Percentiles rank a stretch among this genome's conserved stretches.
phyloP scores from a whole-genome alignment of 164 flowering plant genomes.

The Pachysandra terminalis region DNA sequence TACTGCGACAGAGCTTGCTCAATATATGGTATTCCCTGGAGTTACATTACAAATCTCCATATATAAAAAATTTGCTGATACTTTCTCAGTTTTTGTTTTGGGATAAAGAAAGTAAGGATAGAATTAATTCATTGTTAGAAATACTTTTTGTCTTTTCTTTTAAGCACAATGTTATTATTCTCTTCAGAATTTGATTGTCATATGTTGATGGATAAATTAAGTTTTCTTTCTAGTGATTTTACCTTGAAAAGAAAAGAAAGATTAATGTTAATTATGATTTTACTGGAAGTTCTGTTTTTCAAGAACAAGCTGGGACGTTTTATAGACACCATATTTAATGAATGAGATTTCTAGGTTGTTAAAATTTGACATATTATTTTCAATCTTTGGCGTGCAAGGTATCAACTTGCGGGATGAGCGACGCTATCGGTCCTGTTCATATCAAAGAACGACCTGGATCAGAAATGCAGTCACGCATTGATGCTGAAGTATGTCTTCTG shows the following conservation, averaged over 20 bases:
- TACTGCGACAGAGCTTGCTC: conserved; percentile 92
- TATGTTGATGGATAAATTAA: no score
- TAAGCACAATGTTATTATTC: neutral
- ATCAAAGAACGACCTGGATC: conserved; percentile 82
- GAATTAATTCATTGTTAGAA: neutral
- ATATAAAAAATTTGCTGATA: no score
- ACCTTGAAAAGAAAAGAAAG: neutral
- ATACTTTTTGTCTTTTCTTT: neutral
- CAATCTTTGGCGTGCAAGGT: conserved; percentile 44
- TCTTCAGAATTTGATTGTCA: neutral
- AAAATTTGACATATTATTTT: conserved; percentile 2
- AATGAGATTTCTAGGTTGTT: neutral
- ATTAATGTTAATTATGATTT: no score
- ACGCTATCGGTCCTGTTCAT: conserved; percentile 87
- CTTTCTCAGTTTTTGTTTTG: no score
- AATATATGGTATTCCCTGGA: conserved; percentile 69
- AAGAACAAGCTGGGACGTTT: no score
- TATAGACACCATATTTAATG: neutral
- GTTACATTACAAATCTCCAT: neutral
- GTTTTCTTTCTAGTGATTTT: neutral
- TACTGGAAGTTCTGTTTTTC: neutral
- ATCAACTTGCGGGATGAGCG: conserved; percentile 94
- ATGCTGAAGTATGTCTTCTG: conserved; percentile 75
- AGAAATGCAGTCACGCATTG: conserved; percentile 92
- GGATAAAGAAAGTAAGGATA: no score